Base-by-base conservation (phyloP, 345 rosid genomes). In the Pistacia vera region DNA sequence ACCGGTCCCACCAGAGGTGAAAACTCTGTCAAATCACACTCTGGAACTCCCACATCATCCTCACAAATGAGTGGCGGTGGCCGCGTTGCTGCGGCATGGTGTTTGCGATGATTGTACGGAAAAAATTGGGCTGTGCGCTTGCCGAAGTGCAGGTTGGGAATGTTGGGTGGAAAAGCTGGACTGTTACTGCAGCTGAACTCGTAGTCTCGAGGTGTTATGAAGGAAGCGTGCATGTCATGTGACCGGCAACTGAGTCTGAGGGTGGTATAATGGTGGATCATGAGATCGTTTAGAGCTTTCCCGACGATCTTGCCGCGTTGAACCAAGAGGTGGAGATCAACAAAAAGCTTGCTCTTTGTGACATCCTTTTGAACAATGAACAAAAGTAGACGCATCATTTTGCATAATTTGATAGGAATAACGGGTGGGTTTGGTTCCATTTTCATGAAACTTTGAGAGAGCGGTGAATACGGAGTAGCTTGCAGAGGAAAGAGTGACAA, bases 151-250 rank as follows among this genome's bases (percentile, higher is more conserved):
- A 35, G 41, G 9, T 41, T 41, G 10, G 68, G 60, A 63, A 51
- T 57, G 75, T 56, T 70, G 16, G 73, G 73, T 10, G 35, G 57
- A 17, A 55, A 75, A 11, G 73, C 54, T 0, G 83, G 79, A 70
- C 79, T 85, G 73, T 73, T 65, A 61, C 84, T 78, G 76, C 88
- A 85, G 80, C 88, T 83, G 65, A 83, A 85, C 78, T 85, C 84
- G 41, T 85, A 83, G 35, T 85, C 86, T 1, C 74, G 38, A 2
- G 81, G 84, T 12, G 80, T 77, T 5, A 75, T 68, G 52, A 75
- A 75, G 5, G 84, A 63, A 9, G 75, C 35, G 51, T 70, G 76
- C 11, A 14, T 73, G 63, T 84, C 80, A 20, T 72, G 64, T 16
- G 82, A 67, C 4, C 78, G 46, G 73, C 83, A 79, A 10, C 64